Evolutionary conservation across 192 early-diverging fungal genomes (phyloP).

Genomic region (Backusella sp.): DNA sequence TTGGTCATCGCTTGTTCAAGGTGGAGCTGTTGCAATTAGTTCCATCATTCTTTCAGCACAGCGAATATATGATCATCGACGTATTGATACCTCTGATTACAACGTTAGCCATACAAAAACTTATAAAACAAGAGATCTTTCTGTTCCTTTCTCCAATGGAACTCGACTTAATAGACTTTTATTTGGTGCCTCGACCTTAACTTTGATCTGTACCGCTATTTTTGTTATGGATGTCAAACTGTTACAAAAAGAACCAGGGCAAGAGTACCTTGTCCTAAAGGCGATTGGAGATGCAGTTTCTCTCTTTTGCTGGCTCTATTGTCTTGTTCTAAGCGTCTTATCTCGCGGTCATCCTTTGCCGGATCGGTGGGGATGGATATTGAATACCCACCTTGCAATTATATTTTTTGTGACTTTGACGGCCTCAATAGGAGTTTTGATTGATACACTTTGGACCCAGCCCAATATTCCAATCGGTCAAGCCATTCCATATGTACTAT

Average conservation of each 20-base stretch:
- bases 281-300: neutral
- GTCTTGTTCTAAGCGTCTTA: conserved; percentile 20
- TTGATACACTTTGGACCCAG: neutral
- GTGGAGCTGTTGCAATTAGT: neutral
- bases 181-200: neutral
- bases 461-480: neutral
- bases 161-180: neutral
- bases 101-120: neutral
- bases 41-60: neutral
- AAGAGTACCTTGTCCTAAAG: neutral
- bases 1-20: conserved; percentile 3
- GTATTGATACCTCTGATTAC: neutral
- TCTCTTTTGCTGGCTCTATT: conserved; percentile 27
- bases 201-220: neutral
- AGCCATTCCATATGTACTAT: neutral
- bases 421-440: neutral
- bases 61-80: neutral
- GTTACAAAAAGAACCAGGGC: neutral
- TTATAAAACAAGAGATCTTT: neutral
- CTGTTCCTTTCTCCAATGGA: neutral
- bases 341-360: conserved; percentile 22
- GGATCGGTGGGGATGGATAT: conserved; percentile 24
- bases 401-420: neutral
- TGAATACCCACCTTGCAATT: conserved; percentile 34
- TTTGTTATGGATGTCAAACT: neutral